Evolutionary conservation across 1,284 basidiomycete species (phyloP).

Genomic region (Cryptococcus sp.): DNA sequence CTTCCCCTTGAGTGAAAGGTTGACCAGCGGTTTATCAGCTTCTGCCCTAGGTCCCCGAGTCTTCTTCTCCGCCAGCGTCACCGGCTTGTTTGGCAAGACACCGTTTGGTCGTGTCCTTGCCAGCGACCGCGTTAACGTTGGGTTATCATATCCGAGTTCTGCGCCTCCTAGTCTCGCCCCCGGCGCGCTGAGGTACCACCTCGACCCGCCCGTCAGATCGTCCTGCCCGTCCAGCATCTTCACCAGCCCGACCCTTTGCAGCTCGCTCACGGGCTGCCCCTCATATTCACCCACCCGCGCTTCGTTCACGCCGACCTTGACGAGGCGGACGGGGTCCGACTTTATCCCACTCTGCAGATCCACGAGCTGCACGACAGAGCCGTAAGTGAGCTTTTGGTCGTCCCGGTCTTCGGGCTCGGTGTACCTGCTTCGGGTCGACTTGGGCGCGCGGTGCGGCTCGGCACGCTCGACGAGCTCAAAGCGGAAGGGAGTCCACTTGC

Average conservation of each 20-base stretch:
- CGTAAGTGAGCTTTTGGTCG: conserved; percentile 76
- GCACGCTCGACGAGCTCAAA: conserved; percentile 37
- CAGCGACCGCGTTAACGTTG: no score
- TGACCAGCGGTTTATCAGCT: no score
- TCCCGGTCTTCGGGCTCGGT: conserved; percentile 55
- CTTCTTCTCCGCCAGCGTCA: no score
- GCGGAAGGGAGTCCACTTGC: conserved; percentile 44
- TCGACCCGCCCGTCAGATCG: conserved; percentile 18
- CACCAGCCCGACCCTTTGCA: conserved; percentile 92
- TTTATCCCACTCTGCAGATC: conserved; percentile 79
- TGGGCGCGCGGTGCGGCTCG: conserved; percentile 2
- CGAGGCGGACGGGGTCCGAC: conserved; percentile 81
- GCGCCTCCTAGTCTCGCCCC: conserved; percentile 40
- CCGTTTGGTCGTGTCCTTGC: no score
- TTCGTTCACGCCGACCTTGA: conserved; percentile 87
- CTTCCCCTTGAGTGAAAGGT: no score
- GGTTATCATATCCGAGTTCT: conserved; percentile 16
- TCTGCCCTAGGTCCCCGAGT: no score
- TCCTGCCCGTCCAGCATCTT: conserved; percentile 53
- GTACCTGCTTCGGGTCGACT: conserved; percentile 6
- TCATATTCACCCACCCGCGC: conserved; percentile 66
- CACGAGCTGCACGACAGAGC: conserved; percentile 78
- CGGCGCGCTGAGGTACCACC: conserved; percentile 42
- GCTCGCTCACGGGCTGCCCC: conserved; percentile 75
- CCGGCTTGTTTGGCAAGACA: no score